Evolutionary conservation across 108 stramenopile genomes (phyloP).

Genomic region (Cyclotella sp.): DNA sequence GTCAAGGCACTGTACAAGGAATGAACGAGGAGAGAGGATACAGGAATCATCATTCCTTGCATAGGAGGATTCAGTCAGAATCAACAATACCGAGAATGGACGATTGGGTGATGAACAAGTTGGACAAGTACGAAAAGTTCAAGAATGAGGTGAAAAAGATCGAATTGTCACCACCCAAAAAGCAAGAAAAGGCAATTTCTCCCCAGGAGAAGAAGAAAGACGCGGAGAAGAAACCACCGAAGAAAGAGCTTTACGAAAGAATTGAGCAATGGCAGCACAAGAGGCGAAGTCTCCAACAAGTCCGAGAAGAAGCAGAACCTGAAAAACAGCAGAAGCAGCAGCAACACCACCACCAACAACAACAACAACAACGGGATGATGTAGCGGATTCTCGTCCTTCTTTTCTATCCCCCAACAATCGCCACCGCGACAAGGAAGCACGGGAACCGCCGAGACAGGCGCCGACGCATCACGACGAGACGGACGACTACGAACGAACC

Average conservation of each 20-base stretch:
- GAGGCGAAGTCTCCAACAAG: no score
- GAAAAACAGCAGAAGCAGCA: no score
- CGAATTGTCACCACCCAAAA: conserved; percentile 1
- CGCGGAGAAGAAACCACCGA: not conserved
- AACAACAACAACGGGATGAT: no score
- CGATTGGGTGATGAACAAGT: conserved; percentile 11
- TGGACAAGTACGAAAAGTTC: conserved; percentile 19
- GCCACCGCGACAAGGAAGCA: not conserved
- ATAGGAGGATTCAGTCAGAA: not conserved
- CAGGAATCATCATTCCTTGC: not conserved
- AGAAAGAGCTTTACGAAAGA: not conserved
- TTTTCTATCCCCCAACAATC: not conserved
- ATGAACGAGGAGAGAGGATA: not conserved
- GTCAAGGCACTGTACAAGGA: not conserved
- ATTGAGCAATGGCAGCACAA: no score
- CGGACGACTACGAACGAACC: not conserved
- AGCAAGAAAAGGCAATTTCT: not conserved
- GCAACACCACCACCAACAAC: no score
- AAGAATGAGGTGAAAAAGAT: not conserved
- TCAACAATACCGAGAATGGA: conserved; percentile 14
- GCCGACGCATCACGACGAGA: not conserved
- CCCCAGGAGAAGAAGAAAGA: not conserved
- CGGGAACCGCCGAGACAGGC: not conserved
- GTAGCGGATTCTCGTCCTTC: no score
- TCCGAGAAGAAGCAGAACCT: no score